phyloP scores from a whole-genome alignment of 306 rosid genomes.

The Sindora glabra region DNA sequence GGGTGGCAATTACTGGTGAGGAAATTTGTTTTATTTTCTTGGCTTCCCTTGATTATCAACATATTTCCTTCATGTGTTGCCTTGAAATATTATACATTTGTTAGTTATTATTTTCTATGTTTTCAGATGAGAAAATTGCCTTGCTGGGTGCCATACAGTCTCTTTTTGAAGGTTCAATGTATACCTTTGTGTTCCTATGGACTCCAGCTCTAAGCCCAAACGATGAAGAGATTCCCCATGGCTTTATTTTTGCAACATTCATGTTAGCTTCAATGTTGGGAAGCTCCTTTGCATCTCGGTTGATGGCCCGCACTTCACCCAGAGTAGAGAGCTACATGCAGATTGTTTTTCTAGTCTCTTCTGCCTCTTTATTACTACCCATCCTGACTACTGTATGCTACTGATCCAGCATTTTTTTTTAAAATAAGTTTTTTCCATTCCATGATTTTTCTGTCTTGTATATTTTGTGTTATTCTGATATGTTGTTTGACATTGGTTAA shows the following conservation, averaged over 20 bases:
- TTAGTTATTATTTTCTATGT: slow-evolving; percentile 4
- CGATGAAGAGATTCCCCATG: slow-evolving; percentile 89
- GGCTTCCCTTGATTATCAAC: neutral
- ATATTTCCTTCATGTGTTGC: neutral
- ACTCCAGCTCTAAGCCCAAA: slow-evolving; percentile 96
- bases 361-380: slow-evolving; percentile 67
- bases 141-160: slow-evolving; percentile 89
- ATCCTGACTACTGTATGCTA: slow-evolving; percentile 62
- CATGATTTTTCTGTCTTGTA: neutral
- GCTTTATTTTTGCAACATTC: slow-evolving; percentile 87
- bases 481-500: slow-evolving; percentile 24
- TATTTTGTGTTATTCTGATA: slow-evolving; percentile 11
- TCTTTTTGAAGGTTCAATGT: slow-evolving; percentile 94
- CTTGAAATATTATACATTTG: slow-evolving; percentile 1
- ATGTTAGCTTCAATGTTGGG: slow-evolving; percentile 97
- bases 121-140: slow-evolving; percentile 80
- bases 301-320: slow-evolving; percentile 57
- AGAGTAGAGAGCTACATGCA: slow-evolving; percentile 91
- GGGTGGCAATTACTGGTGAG: no score
- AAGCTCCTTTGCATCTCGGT: slow-evolving; percentile 81
- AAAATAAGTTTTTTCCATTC: neutral
- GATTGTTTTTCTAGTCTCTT: slow-evolving; percentile 60
- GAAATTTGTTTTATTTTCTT: neutral
- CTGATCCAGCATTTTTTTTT: slow-evolving; percentile 6
- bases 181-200: slow-evolving; percentile 89